Conservation (phyloP, 2,329 filamentous ascomycete genomes). For the Penicillium sp. region DNA sequence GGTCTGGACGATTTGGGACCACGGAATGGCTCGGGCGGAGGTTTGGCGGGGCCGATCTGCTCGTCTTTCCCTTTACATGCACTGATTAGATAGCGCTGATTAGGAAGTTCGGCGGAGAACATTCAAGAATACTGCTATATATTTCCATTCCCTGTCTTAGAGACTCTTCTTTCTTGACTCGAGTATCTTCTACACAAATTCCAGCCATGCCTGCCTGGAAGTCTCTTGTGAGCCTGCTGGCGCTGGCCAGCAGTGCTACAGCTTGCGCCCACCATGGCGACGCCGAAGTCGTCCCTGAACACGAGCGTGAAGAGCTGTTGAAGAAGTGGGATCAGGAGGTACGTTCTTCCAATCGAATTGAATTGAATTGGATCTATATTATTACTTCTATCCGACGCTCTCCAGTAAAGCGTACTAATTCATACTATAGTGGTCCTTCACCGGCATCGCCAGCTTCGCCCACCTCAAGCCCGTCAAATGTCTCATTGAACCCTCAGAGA, state of each 20-base stretch:
- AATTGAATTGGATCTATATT: neutral
- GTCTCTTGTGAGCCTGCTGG: conserved; percentile 31
- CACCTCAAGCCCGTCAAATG: conserved; percentile 69
- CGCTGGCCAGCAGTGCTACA: conserved; percentile 32
- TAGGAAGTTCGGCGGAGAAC: conserved; percentile 20
- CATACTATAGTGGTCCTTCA: conserved; percentile 58
- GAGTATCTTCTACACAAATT: neutral
- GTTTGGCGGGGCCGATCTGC: conserved; percentile 19
- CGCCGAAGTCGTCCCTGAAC: conserved; percentile 38
- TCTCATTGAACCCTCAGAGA: conserved; percentile 61
- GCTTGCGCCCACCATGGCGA: conserved; percentile 43
- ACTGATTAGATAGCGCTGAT: conserved; percentile 9
- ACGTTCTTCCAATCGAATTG: conserved; percentile 5
- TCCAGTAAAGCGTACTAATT: neutral
- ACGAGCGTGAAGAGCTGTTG: conserved; percentile 43
- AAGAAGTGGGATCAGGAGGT: conserved; percentile 51
- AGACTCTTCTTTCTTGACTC: conserved; percentile 2
- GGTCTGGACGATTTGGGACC: conserved; percentile 33
- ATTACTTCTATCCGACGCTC: too few relatives aligned
- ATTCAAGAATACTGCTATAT: neutral
- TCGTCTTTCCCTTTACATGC: conserved; percentile 22
- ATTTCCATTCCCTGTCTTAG: neutral
- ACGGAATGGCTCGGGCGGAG: conserved; percentile 8
- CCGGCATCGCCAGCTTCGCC: conserved; percentile 72
- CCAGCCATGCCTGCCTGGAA: conserved; percentile 30